Percentiles rank a stretch among this genome's conserved stretches.
Conservation (phyloP, 2,329 filamentous ascomycete species). For the Xylariaceae sp. region DNA sequence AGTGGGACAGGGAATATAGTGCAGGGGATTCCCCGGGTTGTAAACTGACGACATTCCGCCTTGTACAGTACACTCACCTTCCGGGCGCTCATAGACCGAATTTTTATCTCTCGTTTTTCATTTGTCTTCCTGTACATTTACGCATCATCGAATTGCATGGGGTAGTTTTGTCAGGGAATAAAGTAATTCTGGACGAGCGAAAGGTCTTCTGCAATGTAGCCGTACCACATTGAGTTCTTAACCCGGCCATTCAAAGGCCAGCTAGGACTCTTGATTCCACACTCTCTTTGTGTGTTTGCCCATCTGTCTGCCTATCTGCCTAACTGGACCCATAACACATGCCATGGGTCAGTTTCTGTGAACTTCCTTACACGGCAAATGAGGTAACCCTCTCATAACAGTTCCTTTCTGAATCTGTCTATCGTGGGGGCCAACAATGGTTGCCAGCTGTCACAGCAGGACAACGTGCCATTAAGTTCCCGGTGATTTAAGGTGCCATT, state of each 20-base stretch:
- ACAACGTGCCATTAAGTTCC: too few species aligned
- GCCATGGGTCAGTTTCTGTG: constrained; percentile 1
- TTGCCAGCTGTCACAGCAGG: neutral
- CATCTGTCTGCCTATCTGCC: constrained; percentile 19
- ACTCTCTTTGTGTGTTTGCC: constrained; percentile 15
- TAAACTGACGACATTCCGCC: constrained; percentile 28
- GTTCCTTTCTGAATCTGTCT: neutral
- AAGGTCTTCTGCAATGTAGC: constrained; percentile 15
- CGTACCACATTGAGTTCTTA: constrained; percentile 18
- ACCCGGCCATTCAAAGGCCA: constrained; percentile 6
- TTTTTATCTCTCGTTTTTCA: constrained; percentile 29
- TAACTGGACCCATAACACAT: constrained; percentile 1
- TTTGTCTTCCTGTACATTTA: constrained; percentile 41
- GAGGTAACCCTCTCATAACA: neutral
- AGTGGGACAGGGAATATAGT: constrained; percentile 22
- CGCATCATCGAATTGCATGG: constrained; percentile 37
- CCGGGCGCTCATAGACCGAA: constrained; percentile 35
- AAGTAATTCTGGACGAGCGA: constrained; percentile 27
- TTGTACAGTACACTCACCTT: constrained; percentile 36
- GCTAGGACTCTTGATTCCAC: constrained; percentile 15
- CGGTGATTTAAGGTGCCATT: too few species aligned
- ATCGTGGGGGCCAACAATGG: constrained; percentile 11
- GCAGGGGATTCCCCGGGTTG: constrained; percentile 17
- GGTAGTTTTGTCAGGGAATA: constrained; percentile 30
- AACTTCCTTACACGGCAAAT: neutral